Evolutionary conservation across 1,139 yeast genomes (phyloP), one percentile per base, ranked within the genome.

Genomic region (Entelexis paramagnoliae): DNA sequence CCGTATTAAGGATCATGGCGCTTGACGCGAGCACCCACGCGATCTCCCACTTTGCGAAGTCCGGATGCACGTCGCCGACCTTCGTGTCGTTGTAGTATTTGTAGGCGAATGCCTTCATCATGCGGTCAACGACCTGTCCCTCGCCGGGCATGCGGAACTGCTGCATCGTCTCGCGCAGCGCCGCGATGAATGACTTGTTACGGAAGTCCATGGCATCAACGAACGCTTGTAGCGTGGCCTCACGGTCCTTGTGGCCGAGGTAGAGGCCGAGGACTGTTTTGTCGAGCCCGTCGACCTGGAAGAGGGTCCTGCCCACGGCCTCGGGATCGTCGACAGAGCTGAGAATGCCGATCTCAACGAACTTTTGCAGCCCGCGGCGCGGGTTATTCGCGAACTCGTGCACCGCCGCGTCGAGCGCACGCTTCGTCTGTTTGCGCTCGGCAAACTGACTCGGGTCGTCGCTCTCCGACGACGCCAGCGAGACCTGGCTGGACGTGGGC

Each of bases 41-140:
- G 0, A 95, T 79, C 61, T 85, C 95, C 2, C 95, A 61, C 41
- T 62, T 61, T 0, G 95, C 80, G 67, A 91, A 91, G 30, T 54
- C 58, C 8, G 57, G 43, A 36, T 55, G 57, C 34, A 50, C 52
- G 22, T 49, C 55, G 43, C 55, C 42, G 0, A 81, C 75, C 9
- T 59, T 57, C 63, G 91, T 93, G 52, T 93, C 96, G 58, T 83
- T 80, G 36, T 82, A 81, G 63, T 83, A 93, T 60, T 95, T 75
- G 66, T 88, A 96, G 2, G 98, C 98, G 72, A 93, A 93, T 63
- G 93, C 91, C 63, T 91, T 77, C 96, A 93, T 87, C 64, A 81
- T 87, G 62, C 99, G 76, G 72, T 93, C 98, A 66, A 93, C 89
- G 64, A 91, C 91, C 68, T 93, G 99, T 2, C 96, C 89, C 69